Evolutionary conservation across 352 stramenopile genomes (phyloP), one percentile per base, ranked within the genome.

Genomic region (Paralagenidium karlingii): DNA sequence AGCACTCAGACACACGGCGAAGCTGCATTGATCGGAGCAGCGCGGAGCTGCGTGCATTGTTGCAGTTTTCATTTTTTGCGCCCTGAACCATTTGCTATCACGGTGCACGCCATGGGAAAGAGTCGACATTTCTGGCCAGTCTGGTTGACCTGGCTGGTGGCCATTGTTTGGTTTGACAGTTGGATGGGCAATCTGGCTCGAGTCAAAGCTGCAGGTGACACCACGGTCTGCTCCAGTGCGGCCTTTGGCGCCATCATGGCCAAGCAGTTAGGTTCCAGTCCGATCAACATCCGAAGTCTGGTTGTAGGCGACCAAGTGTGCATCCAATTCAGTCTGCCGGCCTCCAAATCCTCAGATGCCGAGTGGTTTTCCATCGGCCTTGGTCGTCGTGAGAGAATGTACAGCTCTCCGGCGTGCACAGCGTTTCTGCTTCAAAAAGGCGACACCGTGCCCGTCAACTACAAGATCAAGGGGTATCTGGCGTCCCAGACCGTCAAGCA

Each of bases 381-480:
- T 30, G 57, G 70, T 1, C 49, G 44, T 1, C 46, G 22, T 9
- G 46, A 54, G 11, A 39, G 49, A 10, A 90, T 88, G 70, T 70
- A 85, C 43, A 86, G 68, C 56, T 68, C 52, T 26, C 77, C 77
- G 4, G 45, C 33, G 11, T 55, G 58, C 26, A 90, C 82, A 45
- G 74, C 77, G 30, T 78, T 90, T 65, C 55, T 86, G 38, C 82
- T 81, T 49, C 63, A 68, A 40, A 58, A 60, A 44, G 33, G 42
- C 1, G 50, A 63, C 19, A 59, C 58, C 27, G 30, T 30, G 10
- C 64, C 66, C 12, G 56, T 63, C 39, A 62, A 67, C 15, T 80
- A 73, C 38, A 19, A 60, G 19, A 53, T 87, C 26, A 55, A 51
- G 10, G 65, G 53, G 42, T 77, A 86, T 48, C 46, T 49, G 22